Base-by-base conservation (phyloP, 257 asterid species). In the Cruciata laevipes region DNA sequence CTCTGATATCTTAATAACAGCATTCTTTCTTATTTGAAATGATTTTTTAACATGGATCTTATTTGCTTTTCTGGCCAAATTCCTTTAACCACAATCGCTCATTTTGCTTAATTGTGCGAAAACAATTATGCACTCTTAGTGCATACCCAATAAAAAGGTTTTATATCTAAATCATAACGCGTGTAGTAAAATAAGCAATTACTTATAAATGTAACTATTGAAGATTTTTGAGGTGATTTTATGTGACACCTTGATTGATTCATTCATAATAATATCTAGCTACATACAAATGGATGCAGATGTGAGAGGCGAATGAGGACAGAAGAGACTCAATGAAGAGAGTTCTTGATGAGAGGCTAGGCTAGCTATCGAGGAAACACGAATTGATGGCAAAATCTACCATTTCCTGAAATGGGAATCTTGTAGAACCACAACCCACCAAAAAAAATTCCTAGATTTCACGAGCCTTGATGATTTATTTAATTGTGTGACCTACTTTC, bases 361-460 rank as follows among this genome's bases (percentile, higher is more conserved):
- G 9, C 3, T 37, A 13, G 31, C 51, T 42, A 21, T 1, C 16
- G 21, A 56, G 69, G 69, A 47, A 49, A 23, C 69, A 25, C 24
- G 31, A 65, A 44, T 44, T 27, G 69, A 44, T 51, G 9, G 60
- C 70, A 51, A 66, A 49, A 7, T 51, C 62, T 51, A 11, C 47
- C 40, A 17, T 51, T 66, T 66, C 70, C 57, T 17, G 30, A 30
- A 25, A 13, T 49, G 31, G 9, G 70, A 66, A 31, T 47, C 49
- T 66, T 32, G 52, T 0, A 1, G 7, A 17, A 18, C 69, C 69
- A 25, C 10, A 47, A 47, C 42, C 69, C 17, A 27, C 31, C 70
- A 51, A 66, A 66, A 47, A 47, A n/a, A 49, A 66, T 66, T 30
- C 44, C 33, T 9, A 21, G 24, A 66, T 66, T 66, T 30, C 31